Percentiles rank a stretch among this genome's conserved stretches.
These are phyloP conservation scores for Wickerhamiella pararugosa DNA, from an alignment of 1,139 yeast genomes.

Conservation along the genomic window DNA sequence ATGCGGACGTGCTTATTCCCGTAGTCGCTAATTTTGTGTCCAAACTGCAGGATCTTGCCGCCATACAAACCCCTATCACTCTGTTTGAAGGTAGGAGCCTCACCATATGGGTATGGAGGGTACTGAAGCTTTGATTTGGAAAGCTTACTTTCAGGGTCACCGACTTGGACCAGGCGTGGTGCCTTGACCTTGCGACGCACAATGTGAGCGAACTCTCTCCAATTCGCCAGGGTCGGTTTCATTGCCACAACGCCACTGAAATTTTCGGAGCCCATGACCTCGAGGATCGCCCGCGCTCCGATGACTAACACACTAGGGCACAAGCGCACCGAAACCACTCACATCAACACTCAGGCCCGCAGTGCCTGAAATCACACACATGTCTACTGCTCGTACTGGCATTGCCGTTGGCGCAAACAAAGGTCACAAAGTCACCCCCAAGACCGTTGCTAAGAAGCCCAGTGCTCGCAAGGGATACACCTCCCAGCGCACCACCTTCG, in stretches of 20 bases:
- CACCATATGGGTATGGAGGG: constrained; percentile 78
- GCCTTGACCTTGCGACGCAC: constrained; percentile 21
- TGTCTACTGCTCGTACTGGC: constrained; percentile 36
- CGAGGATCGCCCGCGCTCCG: not conserved
- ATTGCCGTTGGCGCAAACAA: constrained; percentile 98
- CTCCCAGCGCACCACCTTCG: constrained; percentile 92
- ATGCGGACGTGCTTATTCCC: constrained; percentile 59
- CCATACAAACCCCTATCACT: constrained; percentile 83
- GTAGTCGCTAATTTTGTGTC: constrained; percentile 66
- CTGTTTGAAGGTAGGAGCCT: constrained; percentile 62
- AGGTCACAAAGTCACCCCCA: constrained; percentile 94
- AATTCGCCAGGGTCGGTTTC: constrained; percentile 1
- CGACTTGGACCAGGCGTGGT: constrained; percentile 19
- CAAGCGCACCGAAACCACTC: not conserved
- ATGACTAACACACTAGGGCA: constrained; percentile 1
- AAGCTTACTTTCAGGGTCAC: constrained; percentile 21
- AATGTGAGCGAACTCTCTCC: constrained; percentile 21
- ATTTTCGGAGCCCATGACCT: not conserved
- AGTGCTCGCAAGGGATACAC: constrained; percentile 96
- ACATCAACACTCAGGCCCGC: constrained; percentile 13
- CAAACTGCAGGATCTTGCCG: constrained; percentile 66
- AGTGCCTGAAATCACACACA: constrained; percentile 3
- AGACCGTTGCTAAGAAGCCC: constrained; percentile 86
- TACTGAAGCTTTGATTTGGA: constrained; percentile 22
- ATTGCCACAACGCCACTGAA: not conserved